A percentile compares a stretch with the other conserved stretches of the same genome.
Conservation (phyloP, 179 eudicot genomes). For the Spinacia oleracea region DNA sequence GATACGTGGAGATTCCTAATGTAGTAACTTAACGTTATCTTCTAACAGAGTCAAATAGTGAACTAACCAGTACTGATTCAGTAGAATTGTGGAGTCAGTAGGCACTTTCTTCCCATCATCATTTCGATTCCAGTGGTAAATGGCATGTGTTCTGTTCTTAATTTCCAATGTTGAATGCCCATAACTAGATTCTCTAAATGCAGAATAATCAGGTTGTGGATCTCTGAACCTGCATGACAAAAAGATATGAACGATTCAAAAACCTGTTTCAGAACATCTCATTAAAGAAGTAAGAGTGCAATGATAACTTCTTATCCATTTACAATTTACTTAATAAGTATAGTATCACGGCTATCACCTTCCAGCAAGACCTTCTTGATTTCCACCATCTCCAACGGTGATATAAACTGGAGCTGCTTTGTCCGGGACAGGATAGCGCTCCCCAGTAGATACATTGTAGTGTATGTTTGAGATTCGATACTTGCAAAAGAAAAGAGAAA, state of each 20-base stretch:
- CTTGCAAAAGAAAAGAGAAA: constrained; percentile 39
- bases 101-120: constrained; percentile 80
- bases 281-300: background rate
- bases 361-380: constrained; percentile 89
- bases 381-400: constrained; percentile 98
- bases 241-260: background rate
- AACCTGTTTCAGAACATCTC: background rate
- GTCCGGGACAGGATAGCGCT: constrained; percentile 60
- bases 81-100: constrained; percentile 61
- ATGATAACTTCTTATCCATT: background rate
- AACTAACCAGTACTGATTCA: constrained; percentile 85
- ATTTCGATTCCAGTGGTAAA: constrained; percentile 93
- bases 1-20: background rate
- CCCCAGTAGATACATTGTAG: constrained; percentile 63
- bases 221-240: constrained; percentile 64
- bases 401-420: constrained; percentile 83
- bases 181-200: constrained; percentile 91
- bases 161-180: constrained; percentile 94
- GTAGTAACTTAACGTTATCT: background rate
- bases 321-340: background rate
- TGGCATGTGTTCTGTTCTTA: constrained; percentile 82
- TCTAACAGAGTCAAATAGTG: background rate
- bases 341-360: constrained; percentile 56
- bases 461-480: constrained; percentile 76
- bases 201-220: constrained; percentile 96